Base-by-base conservation (phyloP, 2,329 filamentous ascomycete genomes). In the Neoarthrinium moseri region DNA sequence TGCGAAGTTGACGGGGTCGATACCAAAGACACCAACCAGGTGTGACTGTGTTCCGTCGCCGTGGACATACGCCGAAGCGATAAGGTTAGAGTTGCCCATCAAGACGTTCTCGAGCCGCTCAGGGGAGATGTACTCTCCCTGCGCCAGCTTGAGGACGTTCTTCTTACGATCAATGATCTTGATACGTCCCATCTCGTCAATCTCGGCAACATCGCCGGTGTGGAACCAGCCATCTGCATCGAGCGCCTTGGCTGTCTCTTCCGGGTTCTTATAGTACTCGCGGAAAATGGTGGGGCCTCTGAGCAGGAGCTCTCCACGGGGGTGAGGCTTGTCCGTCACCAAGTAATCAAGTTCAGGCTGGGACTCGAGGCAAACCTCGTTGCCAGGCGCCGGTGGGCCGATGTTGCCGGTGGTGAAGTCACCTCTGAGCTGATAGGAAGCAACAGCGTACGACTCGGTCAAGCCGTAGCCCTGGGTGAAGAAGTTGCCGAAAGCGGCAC, bases 71-170 rank as follows among this genome's bases (percentile, higher is more conserved):
- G 86, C 91, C 61, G 87, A 86, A 18, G 84, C 80, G 21, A 97
- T 72, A 56, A 91, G 84, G 53, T 81, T 86, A 51, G 84, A 84
- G 70, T 87, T 91, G 52, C 87, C 89, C 51, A 95, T 76, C 67
- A 91, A 95, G 27, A 96, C 87, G 65, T 96, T 96, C 75, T 99
- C 94, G 62, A 99, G 89, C 47, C 91, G 89, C 72, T 99, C 94
- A 12, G 94, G 94, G 2, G 91, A 96, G 60, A 99, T 90, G 71
- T 99, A 99, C 72, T 99, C 94, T 66, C 94, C 94, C 69, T 99
- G 94, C 0, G 92, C 86, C 46, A 99, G 82, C 79, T 99, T 99
- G 63, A 99, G 83, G n/a, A 99, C 89, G 70, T 97, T 97, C 86
- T 99, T 99, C 71, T 91, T 86, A 59, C 94, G 91, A 69, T 99